phyloP scores from a whole-genome alignment of 306 rosid genomes.

The Boehmeria nivea region DNA sequence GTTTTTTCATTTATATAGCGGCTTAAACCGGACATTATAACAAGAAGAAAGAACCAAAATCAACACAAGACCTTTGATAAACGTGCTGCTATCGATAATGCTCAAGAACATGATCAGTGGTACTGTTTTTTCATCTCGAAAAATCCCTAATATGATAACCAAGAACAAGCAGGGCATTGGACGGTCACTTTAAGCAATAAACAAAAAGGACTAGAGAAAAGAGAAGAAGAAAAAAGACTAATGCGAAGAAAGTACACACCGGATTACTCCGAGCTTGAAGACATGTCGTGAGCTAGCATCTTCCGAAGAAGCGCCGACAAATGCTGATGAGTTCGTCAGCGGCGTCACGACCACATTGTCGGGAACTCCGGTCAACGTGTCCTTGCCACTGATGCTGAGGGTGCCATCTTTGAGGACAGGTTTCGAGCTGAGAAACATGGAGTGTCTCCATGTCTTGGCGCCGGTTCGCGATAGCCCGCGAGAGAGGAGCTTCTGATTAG shows the following conservation, averaged over 20 bases:
- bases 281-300: constrained; percentile 26
- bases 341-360: constrained; percentile 31
- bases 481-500: constrained; percentile 14
- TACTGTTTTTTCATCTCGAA: too few species aligned
- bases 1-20: too few species aligned
- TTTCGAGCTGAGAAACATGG: constrained; percentile 21
- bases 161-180: constrained; percentile 8
- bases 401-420: constrained; percentile 27
- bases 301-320: constrained; percentile 29
- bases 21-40: too few species aligned
- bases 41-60: too few species aligned
- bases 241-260: constrained; percentile 7
- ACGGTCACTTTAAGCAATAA: constrained; percentile 1
- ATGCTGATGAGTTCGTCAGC: constrained; percentile 26
- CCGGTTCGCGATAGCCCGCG: constrained; percentile 9
- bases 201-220: neutral
- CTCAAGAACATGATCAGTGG: too few species aligned
- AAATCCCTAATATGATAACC: neutral
- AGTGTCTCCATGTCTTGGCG: constrained; percentile 16
- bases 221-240: neutral
- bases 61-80: too few species aligned
- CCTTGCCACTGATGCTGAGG: constrained; percentile 21
- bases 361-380: constrained; percentile 27
- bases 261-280: constrained; percentile 30
- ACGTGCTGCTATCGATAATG: too few species aligned